Base-by-base conservation (phyloP, 805 yeast species). In the Scheffersomyces coipomensis region DNA sequence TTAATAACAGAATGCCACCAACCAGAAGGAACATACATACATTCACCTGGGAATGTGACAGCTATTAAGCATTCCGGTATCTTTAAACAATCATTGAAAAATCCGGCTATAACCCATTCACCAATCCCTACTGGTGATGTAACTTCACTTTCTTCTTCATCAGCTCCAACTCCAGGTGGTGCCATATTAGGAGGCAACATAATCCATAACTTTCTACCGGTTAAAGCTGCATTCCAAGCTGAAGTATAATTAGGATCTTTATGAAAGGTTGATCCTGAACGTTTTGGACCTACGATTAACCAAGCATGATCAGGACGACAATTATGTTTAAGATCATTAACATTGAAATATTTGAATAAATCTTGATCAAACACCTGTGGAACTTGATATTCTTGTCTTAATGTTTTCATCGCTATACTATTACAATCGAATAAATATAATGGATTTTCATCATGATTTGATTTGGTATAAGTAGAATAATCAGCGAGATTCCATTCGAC, bases 1-100 rank as follows among this genome's bases (percentile, higher is more conserved):
- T 89, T 89, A n/a, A 89, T 86, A 22, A 90, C 97, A 34, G 81
- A 69, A 67, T 89, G 97, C 97, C 97, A 89, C 97, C 97, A 89
- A 1, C 95, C 95, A n/a, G 89, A 75, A 3, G 97, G 97, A 6
- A 89, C 97, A 56, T 85, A 79, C 73, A 88, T 76, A 44, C 88
- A 83, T 56, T 90, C 95, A 5, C 90, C 91, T 0, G 88, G 84
- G 47, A 78, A 79, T 0, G 95, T 85, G 11, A 89, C 68, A 0
- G 88, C 93, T 16, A 89, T 78, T 16, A 71, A 54, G 49, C 87
- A 83, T 39, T 75, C 72, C 12, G 78, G 75, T 33, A 83, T 55
- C 43, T 71, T 75, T 15, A 78, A 62, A 4, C 83, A 71, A 54
- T 84, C 93, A 45, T 82, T 78, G 68, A 79, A 88, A 50, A 85